phyloP scores from a whole-genome alignment of 192 early-diverging fungal genomes.

The Gryganskiella cystojenkinii region DNA sequence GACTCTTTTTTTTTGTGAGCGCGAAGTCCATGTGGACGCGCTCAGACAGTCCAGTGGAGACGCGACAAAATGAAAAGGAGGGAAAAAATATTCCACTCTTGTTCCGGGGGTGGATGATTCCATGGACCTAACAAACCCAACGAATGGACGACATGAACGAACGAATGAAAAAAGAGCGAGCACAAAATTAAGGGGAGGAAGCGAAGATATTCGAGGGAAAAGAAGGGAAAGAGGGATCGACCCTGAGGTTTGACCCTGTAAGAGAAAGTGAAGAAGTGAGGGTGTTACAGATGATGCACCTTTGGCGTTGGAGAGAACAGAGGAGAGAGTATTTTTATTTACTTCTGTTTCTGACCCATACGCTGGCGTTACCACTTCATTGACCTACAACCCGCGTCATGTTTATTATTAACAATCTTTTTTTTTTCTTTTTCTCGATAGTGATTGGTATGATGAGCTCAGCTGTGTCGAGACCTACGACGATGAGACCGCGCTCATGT shows the following conservation, averaged over 20 bases:
- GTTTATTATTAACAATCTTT: neutral
- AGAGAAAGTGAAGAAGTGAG: too few relatives aligned
- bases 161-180: conserved; percentile 2
- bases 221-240: neutral
- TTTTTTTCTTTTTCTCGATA: conserved; percentile 6
- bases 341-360: too few relatives aligned
- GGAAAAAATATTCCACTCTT: neutral
- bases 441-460: conserved; percentile 53
- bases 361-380: too few relatives aligned
- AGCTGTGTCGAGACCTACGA: conserved; percentile 45
- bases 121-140: too few relatives aligned
- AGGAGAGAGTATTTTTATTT: too few relatives aligned
- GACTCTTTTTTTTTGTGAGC: too few relatives aligned
- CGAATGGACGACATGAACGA: neutral
- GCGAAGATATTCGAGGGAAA: neutral
- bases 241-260: neutral
- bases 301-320: too few relatives aligned
- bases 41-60: too few relatives aligned
- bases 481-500: conserved; percentile 37
- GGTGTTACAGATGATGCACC: too few relatives aligned
- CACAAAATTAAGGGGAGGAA: neutral
- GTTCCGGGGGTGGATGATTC: neutral
- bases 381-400: too few relatives aligned
- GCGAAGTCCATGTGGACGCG: too few relatives aligned
- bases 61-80: neutral